Conservation (phyloP, 768 basidiomycete species). For the Dictyophora rubrovolvata region DNA sequence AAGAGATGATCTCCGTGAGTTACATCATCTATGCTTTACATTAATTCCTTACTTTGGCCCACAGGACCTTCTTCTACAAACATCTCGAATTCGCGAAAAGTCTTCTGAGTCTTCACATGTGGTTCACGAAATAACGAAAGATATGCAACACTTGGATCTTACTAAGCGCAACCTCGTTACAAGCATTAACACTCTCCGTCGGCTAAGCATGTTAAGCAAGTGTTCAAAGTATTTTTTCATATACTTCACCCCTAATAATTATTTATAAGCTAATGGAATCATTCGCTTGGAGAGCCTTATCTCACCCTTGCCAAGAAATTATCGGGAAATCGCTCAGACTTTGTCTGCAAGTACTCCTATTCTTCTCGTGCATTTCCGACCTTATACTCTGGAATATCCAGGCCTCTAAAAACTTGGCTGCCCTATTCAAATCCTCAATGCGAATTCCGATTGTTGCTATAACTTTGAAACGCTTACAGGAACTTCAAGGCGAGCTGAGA, state of each 20-base stretch:
- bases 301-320: slow-evolving; percentile 52
- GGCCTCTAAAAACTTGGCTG: slow-evolving; percentile 83
- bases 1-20: slow-evolving; percentile 89
- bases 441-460: slow-evolving; percentile 68
- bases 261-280: slow-evolving; percentile 59
- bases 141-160: slow-evolving; percentile 88
- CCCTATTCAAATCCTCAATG: slow-evolving; percentile 69
- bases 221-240: slow-evolving; percentile 4
- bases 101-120: slow-evolving; percentile 96
- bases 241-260: background rate
- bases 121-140: slow-evolving; percentile 89
- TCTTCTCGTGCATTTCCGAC: slow-evolving; percentile 1
- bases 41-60: background rate
- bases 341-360: slow-evolving; percentile 47
- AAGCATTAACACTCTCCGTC: slow-evolving; percentile 82
- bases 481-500: slow-evolving; percentile 74
- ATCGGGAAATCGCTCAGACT: slow-evolving; percentile 74
- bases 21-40: background rate
- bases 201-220: slow-evolving; percentile 90
- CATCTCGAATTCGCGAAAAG: slow-evolving; percentile 93
- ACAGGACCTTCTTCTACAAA: slow-evolving; percentile 89
- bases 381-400: slow-evolving; percentile 21
- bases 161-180: slow-evolving; percentile 88
- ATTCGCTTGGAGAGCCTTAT: slow-evolving; percentile 72
- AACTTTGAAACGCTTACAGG: slow-evolving; percentile 70